Evolutionary conservation across 73 alveolate genomes (phyloP), one percentile per base, ranked within the genome.

Genomic region (Uronychia setigera): DNA sequence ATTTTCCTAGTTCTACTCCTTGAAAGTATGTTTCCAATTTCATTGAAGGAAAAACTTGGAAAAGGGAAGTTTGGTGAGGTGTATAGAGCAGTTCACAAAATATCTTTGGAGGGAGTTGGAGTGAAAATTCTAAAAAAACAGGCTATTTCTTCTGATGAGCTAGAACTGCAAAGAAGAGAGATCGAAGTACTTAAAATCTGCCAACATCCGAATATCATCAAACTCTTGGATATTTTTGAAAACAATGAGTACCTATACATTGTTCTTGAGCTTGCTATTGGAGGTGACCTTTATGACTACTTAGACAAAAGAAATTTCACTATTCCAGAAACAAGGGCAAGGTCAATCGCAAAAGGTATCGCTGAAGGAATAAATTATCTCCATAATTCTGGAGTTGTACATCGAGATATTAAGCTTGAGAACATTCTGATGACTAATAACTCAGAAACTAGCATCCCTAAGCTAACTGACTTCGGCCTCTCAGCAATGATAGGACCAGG

Each of bases 11-110:
- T 90, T 77, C 84, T 95, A 93, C n/a, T n/a, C n/a, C n/a, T n/a
- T n/a, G n/a, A n/a, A n/a, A n/a, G n/a, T n/a, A n/a, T n/a, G n/a
- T n/a, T n/a, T n/a, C n/a, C n/a, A n/a, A n/a, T n/a, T 87, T 97
- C 93, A 35, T 74, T 93, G 35, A 88, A 92, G 74, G 98, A 93
- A 74, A 84, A 91, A 86, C 88, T 95, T 32, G 99, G 99, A 9
- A 87, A 93, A 81, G 99, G 99, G 0, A 95, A 95, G 87, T 95
- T 90, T 79, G 99, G 99, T 26, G 86, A 89, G 14, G 99, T 95
- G 0, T 82, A 95, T 58, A 78, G 91, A 33, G 99, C 96, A 31
- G 88, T 93, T 32, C 99, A 95, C 74, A 93, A 91, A 88, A 88
- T 88, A 58, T 88, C 99, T 29, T 79, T 82, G 46, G 93, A 93